Conservation (phyloP, 1,284 basidiomycete species). For the Melampsora larici-populina region DNA sequence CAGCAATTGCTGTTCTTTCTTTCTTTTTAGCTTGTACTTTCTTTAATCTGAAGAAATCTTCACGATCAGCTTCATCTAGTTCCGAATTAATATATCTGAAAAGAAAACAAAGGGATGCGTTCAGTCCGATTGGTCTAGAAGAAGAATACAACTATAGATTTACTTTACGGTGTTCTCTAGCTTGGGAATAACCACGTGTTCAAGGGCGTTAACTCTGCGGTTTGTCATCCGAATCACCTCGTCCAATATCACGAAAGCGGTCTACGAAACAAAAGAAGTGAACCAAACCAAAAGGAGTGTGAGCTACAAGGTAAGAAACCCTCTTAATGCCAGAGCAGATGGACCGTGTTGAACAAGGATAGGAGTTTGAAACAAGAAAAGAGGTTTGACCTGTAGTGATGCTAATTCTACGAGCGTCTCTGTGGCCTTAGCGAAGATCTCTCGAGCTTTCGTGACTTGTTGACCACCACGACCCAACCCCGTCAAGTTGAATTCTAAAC, state of each 20-base stretch:
- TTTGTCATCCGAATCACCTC: slow-evolving; percentile 99
- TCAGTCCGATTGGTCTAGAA: background rate
- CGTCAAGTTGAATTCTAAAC: slow-evolving; percentile 92
- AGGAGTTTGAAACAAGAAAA: background rate
- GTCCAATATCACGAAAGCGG: slow-evolving; percentile 96
- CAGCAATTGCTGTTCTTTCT: slow-evolving; percentile 70
- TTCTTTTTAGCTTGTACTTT: slow-evolving; percentile 92
- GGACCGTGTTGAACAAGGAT: background rate
- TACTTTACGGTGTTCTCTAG: slow-evolving; percentile 90
- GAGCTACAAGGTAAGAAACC: background rate
- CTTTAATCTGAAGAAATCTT: slow-evolving; percentile 93
- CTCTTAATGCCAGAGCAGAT: background rate
- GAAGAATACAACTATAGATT: slow-evolving; percentile 1
- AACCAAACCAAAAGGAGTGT: background rate
- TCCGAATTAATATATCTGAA: slow-evolving; percentile 73
- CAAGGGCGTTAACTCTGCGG: slow-evolving; percentile 96
- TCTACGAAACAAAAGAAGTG: slow-evolving; percentile 59
- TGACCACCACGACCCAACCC: slow-evolving; percentile 95
- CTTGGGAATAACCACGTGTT: slow-evolving; percentile 92
- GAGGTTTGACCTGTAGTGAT: slow-evolving; percentile 63
- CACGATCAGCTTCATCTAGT: slow-evolving; percentile 92
- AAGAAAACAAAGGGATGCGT: background rate
- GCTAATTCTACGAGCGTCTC: slow-evolving; percentile 96
- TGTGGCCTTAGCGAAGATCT: slow-evolving; percentile 94
- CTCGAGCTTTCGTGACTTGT: slow-evolving; percentile 86